Evolutionary conservation across 129 eudicot genomes (phyloP), one percentile per base, ranked within the genome.

Genomic region (Chrysanthemum seticuspe): DNA sequence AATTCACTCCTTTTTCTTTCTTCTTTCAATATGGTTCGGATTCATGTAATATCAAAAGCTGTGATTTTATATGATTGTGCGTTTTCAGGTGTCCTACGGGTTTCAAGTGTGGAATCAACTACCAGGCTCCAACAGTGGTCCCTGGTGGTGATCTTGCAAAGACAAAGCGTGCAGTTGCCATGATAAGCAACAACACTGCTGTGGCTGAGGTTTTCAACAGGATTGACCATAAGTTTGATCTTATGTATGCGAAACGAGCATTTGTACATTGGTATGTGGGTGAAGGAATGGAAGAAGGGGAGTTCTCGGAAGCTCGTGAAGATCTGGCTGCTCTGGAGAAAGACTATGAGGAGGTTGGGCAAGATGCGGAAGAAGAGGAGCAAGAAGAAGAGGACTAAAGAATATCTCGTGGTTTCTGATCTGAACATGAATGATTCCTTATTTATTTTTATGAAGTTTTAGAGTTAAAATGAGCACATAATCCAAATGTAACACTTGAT

Each of bases 61-160:
- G 34, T 29, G 0, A 29, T n/a, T 68, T 51, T 14, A 12, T 31
- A 6, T 16, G 65, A 15, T 71, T 49, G 40, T 25, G 34, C 3
- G 34, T 14, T 70, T 52, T 52, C 48, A 72, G 76, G 76, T 72
- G 76, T 63, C 76, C 76, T 0, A 72, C 76, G 13, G 76, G 76
- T 19, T 72, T 72, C 49, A 72, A 72, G 68, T 72, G 76, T 1
- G 76, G 76, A 6, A 72, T 72, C 68, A 72, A 60, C 51, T 72
- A 72, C 34, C 76, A 72, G 62, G 45, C 76, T 58, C 76, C 76
- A 13, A 44, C 76, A 0, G 68, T 59, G 53, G 76, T 72, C 4
- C 76, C 76, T 19, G 76, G 76, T 12, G 76, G 76, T 21, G 76
- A 72, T 72, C 76, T 72, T 36, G 76, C 76, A 21, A 72, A 72